Percentiles rank a stretch among this genome's conserved stretches.
Conservation (phyloP, 352 stramenopile genomes). For the Thraustochytrium sp. region DNA sequence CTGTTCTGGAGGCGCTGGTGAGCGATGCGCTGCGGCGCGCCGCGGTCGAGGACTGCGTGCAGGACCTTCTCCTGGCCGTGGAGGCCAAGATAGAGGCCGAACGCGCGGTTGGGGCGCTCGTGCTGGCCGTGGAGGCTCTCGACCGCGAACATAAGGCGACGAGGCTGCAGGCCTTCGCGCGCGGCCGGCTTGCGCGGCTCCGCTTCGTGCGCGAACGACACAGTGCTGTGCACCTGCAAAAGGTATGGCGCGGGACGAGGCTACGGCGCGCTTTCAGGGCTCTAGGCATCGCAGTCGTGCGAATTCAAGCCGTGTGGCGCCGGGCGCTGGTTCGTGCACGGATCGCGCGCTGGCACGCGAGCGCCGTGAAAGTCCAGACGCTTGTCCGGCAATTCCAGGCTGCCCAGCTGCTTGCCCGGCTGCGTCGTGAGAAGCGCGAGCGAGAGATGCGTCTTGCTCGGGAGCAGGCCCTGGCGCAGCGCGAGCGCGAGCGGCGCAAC, state of each 20-base stretch:
- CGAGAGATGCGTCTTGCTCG: background rate
- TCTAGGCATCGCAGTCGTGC: background rate
- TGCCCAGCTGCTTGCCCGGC: too few species aligned
- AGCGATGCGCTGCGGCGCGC: too few species aligned
- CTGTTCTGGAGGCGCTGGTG: too few species aligned
- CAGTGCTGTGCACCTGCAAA: background rate
- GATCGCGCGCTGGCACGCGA: background rate
- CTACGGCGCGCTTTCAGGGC: too few species aligned
- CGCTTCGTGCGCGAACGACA: background rate
- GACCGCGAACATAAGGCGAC: background rate
- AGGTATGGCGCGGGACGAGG: too few species aligned
- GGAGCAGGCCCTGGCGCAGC: background rate
- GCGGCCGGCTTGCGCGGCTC: background rate
- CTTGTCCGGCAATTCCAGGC: too few species aligned
- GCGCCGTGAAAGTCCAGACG: background rate
- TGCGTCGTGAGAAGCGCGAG: background rate
- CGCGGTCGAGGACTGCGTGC: too few species aligned
- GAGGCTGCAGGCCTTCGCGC: background rate
- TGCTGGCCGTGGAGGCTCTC: background rate
- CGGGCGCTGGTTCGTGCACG: too few species aligned
- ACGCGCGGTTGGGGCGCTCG: background rate
- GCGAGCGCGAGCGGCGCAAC: background rate
- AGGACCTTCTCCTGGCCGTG: too few species aligned
- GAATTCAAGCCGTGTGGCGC: background rate
- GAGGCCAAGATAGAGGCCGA: background rate